Base-by-base conservation (phyloP, 345 rosid genomes). In the Euclidium syriacum region DNA sequence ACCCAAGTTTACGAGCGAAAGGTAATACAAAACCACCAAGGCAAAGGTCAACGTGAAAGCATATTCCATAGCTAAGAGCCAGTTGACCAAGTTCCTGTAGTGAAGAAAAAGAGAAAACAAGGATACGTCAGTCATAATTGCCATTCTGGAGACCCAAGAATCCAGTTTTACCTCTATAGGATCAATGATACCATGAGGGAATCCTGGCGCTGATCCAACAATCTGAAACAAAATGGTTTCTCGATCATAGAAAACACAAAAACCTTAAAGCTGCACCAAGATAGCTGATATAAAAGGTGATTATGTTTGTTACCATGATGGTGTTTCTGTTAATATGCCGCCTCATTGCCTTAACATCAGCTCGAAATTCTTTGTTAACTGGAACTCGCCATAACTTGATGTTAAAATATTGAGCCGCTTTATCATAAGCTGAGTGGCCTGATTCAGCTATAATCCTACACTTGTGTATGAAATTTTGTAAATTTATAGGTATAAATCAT, bases 1-100 rank as follows among this genome's bases (percentile, higher is more conserved):
- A 81, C 97, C 99, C 96, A 23, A 90, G 91, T 77, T 81, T 83
- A 70, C 80, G 76, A 76, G 99, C 95, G 27, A 94, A 94, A 53
- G 99, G 99, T 77, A 94, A 77, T 34, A 90, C 97, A 70, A 90
- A 90, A 47, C 99, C 99, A 61, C 99, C 99, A 68, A 94, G 99
- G 80, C 99, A 94, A 35, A 90, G 95, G 81, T 94, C 99, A 30
- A 94, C 90, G 73, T 94, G 99, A 62, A 94, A 70, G 82, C 97
- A 94, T 71, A 86, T 79, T 54, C 88, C 92, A 76, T 66, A 72
- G 69, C 78, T 73, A 64, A 68, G 77, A 68, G 96, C 97, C 74
- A 94, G 80, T 43, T 81, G 77, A 53, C 97, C 99, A 36, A 90
- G 97, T 78, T 87, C 99, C 99, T 90, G 64, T 68, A 76, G 60